Base-by-base conservation (phyloP, 495 filamentous ascomycete genomes). In the Talaromyces thailandensis region DNA sequence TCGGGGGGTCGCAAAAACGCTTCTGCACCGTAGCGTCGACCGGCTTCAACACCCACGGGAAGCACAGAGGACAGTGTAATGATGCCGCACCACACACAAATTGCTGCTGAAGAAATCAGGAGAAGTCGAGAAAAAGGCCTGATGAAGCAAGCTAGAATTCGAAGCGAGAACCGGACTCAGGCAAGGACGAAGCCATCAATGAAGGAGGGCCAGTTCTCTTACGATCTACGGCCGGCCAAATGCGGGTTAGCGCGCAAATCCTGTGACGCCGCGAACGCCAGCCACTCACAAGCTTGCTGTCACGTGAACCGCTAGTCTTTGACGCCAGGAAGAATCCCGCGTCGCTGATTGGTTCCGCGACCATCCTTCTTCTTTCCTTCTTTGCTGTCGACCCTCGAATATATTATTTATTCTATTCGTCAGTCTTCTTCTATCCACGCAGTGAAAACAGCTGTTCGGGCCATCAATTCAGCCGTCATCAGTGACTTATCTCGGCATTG, bases 141-240 rank as follows among this genome's bases (percentile, higher is more conserved):
- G 59, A 61, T 11, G 35, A n/a, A 21, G 21, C 18, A 51, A 32
- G 45, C 43, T 28, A 32, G 45, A 48, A 37, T 61, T 61, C 26
- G 40, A 48, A 61, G 40, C 45, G 24, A 45, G 57, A 45, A 59
- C 24, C 16, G 37, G 57, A 40, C 59, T 52, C 59, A 52, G 43
- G 37, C 4, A 52, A 51, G 59, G 59, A 52, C 21, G n/a, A 40
- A 35, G 18, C 31, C 23, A 24, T 25, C 59, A 61, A 31, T 35
- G 59, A 61, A 32, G 59, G 59, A 61, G 59, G 59, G 31, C 6
- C 59, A 61, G 52, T 51, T 61, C 59, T 61, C 59, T 61, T 23
- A 11, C 37, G 59, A 61, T 31, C 43, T 48, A 61, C 59, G 43
- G 40, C 28, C 23, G 37, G 59, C 59, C 59, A 12, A 32, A 61